phyloP scores from a whole-genome alignment of 345 rosid species.

The Aquilaria yunnanensis region DNA sequence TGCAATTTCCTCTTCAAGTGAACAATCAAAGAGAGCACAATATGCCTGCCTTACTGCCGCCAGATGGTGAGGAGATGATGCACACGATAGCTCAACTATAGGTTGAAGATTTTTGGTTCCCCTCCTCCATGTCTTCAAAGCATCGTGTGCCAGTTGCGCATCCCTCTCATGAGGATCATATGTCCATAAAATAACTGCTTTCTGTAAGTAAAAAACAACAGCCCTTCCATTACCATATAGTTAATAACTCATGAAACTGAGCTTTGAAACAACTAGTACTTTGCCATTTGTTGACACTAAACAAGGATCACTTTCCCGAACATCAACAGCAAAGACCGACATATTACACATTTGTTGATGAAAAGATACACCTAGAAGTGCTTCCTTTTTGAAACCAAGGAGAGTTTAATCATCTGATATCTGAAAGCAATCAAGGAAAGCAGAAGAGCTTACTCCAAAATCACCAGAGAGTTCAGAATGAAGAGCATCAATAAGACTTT shows the following conservation, averaged over 20 bases:
- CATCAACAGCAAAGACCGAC: no score
- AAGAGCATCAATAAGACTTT: constrained; percentile 56
- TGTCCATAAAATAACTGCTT: constrained; percentile 65
- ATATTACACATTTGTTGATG: no score
- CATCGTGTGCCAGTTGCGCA: constrained; percentile 62
- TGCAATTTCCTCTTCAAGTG: constrained; percentile 76
- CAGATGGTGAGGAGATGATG: constrained; percentile 69
- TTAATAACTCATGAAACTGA: no score
- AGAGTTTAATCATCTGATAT: no score
- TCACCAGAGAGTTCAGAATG: constrained; percentile 72
- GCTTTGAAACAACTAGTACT: no score
- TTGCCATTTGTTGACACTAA: no score
- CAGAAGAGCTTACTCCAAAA: constrained; percentile 43
- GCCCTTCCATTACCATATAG: no score
- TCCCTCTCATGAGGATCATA: constrained; percentile 82
- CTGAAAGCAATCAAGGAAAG: no score
- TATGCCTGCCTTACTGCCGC: constrained; percentile 69
- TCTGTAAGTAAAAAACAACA: constrained; percentile 30
- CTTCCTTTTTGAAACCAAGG: no score
- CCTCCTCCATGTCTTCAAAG: constrained; percentile 36
- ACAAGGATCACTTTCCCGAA: no score
- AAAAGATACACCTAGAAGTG: no score
- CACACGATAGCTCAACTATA: constrained; percentile 74
- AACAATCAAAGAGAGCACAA: constrained; percentile 50
- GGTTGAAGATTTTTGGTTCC: constrained; percentile 40